Evolutionary conservation across 163 green algal genomes (phyloP), one percentile per base, ranked within the genome.

Genomic region (Scenedesmus sp.): DNA sequence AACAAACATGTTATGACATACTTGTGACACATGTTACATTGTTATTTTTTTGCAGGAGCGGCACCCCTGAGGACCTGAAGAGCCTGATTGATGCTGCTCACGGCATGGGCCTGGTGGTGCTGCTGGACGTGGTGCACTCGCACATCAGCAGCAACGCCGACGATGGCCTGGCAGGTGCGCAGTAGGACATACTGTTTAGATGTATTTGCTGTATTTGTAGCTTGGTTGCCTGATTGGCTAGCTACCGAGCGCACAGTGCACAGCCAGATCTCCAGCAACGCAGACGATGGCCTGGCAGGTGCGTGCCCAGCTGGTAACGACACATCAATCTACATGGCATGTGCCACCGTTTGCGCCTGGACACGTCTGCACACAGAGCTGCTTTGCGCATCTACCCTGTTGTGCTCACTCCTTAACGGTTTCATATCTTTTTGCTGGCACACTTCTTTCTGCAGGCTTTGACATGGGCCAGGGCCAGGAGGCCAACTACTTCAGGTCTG

Each of bases 1-100:
- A 46, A 46, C 62, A 70, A 70, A 77, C 67, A 77, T 77, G 74
- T 79, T n/a, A 60, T 13, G 83, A 77, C 59, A 88, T n/a, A 10
- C 59, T 46, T 46, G 34, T 46, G 34, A 46, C 34, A 46, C 34
- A 46, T 46, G 34, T 46, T 46, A 46, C 34, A 46, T 46, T 46
- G 34, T 46, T 46, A 46, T 46, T 46, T 46, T 46, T 46, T 46
- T 83, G 85, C 85, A 95, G 98, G 57, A 97, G 92, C 54, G 98
- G 98, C 79, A 99, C 94, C 0, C 98, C 98, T 0, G 98, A 99
- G 88, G 97, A 99, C 55, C 94, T 99, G 73, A 99, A 99, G 95
- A 90, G 93, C 56, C 94, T 99, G 10, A 94, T 99, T 12, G 97
- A 99, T 84, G 94, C 94, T 60, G 97, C 97, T 59, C 97, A 99